Evolutionary conservation across 2,329 filamentous ascomycete genomes (phyloP).

Genomic region (Nigrospora oryzae): DNA sequence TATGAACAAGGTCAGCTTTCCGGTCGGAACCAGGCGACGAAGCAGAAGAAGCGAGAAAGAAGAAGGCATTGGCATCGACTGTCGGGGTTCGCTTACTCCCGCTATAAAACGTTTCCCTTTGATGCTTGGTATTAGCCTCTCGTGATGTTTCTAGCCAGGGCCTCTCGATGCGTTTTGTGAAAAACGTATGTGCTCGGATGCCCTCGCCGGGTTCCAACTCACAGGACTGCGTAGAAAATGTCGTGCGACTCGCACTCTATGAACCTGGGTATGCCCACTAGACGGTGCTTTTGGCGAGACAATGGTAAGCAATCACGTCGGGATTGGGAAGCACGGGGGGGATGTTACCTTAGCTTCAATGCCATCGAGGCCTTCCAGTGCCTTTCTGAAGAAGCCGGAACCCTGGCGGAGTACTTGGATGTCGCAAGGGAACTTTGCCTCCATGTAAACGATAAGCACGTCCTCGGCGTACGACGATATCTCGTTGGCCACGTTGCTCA

Average conservation of each 20-base stretch:
- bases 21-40: not conserved
- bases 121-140: too few species aligned
- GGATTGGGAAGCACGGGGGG: not conserved
- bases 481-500: too few species aligned
- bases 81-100: not conserved
- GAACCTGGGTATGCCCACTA: not conserved
- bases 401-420: not conserved
- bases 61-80: too few species aligned
- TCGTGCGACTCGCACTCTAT: not conserved
- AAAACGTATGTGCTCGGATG: too few species aligned
- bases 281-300: too few species aligned
- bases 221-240: not conserved
- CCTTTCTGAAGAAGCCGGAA: not conserved
- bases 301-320: too few species aligned
- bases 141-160: too few species aligned
- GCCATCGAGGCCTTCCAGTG: not conserved
- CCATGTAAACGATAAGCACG: not conserved
- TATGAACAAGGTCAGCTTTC: not conserved
- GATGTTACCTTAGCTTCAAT: not conserved
- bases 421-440: not conserved
- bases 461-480: not conserved
- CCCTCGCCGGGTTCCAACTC: too few species aligned
- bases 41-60: too few species aligned
- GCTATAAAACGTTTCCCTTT: not conserved
- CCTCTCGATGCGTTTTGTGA: too few species aligned